Percentiles rank a stretch among this genome's conserved stretches.
phyloP scores from a whole-genome alignment of 176 grass and related monocot species.

The Triticum dicoccoides region DNA sequence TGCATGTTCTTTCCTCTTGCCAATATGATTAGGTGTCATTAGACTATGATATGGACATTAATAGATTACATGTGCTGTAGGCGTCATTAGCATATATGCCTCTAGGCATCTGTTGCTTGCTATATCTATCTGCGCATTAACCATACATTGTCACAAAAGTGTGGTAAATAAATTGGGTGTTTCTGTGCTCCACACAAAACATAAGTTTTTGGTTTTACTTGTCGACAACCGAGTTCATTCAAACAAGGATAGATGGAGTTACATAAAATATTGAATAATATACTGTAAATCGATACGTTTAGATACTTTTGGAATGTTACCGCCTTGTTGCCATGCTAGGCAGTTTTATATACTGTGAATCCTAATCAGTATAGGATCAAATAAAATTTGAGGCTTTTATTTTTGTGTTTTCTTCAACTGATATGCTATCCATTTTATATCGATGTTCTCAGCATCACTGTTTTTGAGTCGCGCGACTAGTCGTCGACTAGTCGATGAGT shows the following conservation, averaged over 20 bases:
- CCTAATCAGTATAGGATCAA: neutral
- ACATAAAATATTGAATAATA: conserved; percentile 16
- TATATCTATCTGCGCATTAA: neutral
- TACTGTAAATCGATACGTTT: neutral
- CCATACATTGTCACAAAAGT: neutral
- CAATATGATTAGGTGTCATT: conserved; percentile 5
- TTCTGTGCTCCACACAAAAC: neutral
- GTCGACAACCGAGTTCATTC: neutral
- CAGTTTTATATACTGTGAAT: neutral
- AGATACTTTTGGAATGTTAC: conserved; percentile 10
- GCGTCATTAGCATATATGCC: neutral
- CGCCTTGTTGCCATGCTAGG: neutral
- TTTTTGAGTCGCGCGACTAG: no score
- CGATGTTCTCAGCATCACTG: neutral
- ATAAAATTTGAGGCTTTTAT: neutral
- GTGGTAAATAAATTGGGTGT: neutral
- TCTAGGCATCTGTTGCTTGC: neutral
- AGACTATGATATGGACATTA: conserved; percentile 17
- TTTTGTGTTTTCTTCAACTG: neutral
- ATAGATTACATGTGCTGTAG: neutral
- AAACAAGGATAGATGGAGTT: neutral
- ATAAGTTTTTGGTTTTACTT: conserved; percentile 1
- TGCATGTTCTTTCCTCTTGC: conserved; percentile 32
- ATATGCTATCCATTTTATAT: conserved; percentile 3
- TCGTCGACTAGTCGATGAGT: no score